Evolutionary conservation across 768 basidiomycete genomes (phyloP), one percentile per base, ranked within the genome.

Genomic region (Daedaleopsis nitida): DNA sequence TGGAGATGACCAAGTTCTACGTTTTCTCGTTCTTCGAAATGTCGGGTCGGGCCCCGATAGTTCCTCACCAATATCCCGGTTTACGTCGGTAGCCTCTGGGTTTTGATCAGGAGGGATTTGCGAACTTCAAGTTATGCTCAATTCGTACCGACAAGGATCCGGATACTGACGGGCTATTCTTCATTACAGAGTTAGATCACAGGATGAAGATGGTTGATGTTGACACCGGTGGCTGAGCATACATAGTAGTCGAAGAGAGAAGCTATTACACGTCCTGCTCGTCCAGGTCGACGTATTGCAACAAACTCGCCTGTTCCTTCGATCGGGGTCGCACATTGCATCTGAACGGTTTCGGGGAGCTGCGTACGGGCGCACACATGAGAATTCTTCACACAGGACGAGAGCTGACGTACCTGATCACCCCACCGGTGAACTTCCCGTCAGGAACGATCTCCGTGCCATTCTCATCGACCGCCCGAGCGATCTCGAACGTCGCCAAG

Each of bases 391-490:
- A 5, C 14, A 5, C 42, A 43, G 42, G 42, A 47, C 17, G 17
- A 49, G 39, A 42, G 39, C 39, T 42, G 3, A 17, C 71, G 19
- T 48, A 76, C 74, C 68, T 70, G 19, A 71, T 52, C 12, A 66
- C 58, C 6, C 75, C 72, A 21, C 66, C 68, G n/a, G 66, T 73
- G 68, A 74, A 78, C 1, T 70, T 63, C 6, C 74, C 64, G 12
- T 70, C 66, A 0, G 77, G 78, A 21, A 73, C 51, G 32, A 69
- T 57, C 11, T 39, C 53, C 24, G 55, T 24, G 8, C 69, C 70
- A 13, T 65, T 19, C 19, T 59, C 64, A 52, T 70, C 66, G 3
- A 52, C 23, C 16, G 64, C 45, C 49, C 63, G 63, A 11, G 32
- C 43, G 27, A 71, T 57, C 48, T 63, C 58, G 45, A 60, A 66